phyloP scores from a whole-genome alignment of 2,329 filamentous ascomycete species.

The Trichoderma koningii region DNA sequence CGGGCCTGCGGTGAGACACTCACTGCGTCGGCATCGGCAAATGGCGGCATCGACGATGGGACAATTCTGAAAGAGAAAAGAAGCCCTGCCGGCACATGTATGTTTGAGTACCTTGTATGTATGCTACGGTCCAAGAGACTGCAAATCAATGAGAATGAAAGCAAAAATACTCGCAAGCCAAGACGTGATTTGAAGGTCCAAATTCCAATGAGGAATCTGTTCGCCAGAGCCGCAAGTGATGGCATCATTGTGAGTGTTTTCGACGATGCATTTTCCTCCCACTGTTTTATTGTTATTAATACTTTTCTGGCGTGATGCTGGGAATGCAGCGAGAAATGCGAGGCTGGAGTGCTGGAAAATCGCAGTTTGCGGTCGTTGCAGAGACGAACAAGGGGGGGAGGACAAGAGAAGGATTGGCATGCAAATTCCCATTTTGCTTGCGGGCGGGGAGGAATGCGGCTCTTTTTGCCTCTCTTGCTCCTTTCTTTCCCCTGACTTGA shows the following conservation, averaged over 20 bases:
- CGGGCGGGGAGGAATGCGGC: slow-evolving; percentile 18
- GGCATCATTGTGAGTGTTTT: not conserved
- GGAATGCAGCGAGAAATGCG: not conserved
- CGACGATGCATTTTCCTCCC: no score
- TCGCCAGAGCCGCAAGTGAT: not conserved
- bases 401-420: not conserved
- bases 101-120: slow-evolving; percentile 20
- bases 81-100: slow-evolving; percentile 1
- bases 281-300: no score
- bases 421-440: slow-evolving; percentile 12
- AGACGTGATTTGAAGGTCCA: not conserved
- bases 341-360: not conserved
- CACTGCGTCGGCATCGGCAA: slow-evolving; percentile 11
- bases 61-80: not conserved
- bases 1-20: slow-evolving; percentile 20
- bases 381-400: no score
- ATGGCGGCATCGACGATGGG: slow-evolving; percentile 11
- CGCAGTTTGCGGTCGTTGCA: not conserved
- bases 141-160: slow-evolving; percentile 14
- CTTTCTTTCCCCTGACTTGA: no score
- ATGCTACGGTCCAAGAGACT: slow-evolving; percentile 16
- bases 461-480: no score
- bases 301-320: no score
- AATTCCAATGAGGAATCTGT: not conserved
- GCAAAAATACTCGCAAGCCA: not conserved